Percentiles rank a stretch among this genome's conserved stretches.
phyloP scores from a whole-genome alignment of 2,329 filamentous ascomycete species.

The Penicillium sp. region DNA sequence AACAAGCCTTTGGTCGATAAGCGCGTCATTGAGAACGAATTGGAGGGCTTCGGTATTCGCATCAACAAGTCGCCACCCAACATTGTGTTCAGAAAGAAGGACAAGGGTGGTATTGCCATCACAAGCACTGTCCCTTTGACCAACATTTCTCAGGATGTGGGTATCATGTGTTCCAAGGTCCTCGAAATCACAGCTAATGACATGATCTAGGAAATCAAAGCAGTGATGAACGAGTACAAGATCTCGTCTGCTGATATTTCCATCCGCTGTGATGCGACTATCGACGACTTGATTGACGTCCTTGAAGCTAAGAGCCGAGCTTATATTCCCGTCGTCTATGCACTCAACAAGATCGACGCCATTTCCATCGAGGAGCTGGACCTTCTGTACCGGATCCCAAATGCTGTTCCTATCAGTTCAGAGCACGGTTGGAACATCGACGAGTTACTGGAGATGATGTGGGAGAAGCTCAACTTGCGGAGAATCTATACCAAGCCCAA shows the following conservation, averaged over 20 bases:
- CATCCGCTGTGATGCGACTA: slow-evolving; percentile 94
- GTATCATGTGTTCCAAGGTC: slow-evolving; percentile 12
- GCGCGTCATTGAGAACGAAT: slow-evolving; percentile 87
- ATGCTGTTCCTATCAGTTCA: slow-evolving; percentile 94
- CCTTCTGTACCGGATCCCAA: slow-evolving; percentile 92
- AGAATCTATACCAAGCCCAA: slow-evolving; percentile 98
- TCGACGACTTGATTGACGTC: slow-evolving; percentile 95
- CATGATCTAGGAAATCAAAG: slow-evolving; percentile 74
- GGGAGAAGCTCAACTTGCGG: slow-evolving; percentile 90
- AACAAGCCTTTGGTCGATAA: slow-evolving; percentile 99
- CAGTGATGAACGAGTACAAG: slow-evolving; percentile 95
- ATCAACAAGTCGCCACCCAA: slow-evolving; percentile 98
- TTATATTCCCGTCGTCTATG: slow-evolving; percentile 99
- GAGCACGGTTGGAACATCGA: slow-evolving; percentile 98
- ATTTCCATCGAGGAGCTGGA: slow-evolving; percentile 98
- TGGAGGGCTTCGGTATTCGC: slow-evolving; percentile 96
- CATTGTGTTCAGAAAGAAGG: slow-evolving; percentile 99
- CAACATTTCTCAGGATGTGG: slow-evolving; percentile 82
- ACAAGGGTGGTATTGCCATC: slow-evolving; percentile 95
- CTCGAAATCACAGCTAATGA: slow-evolving; percentile 15
- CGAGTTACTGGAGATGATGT: slow-evolving; percentile 96
- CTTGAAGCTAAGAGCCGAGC: slow-evolving; percentile 91
- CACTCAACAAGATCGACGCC: slow-evolving; percentile 97
- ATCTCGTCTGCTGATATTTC: slow-evolving; percentile 97
- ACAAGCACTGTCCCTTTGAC: slow-evolving; percentile 90